Evolutionary conservation across 768 basidiomycete species (phyloP).

Genomic region (Mycena albidolilacea): DNA sequence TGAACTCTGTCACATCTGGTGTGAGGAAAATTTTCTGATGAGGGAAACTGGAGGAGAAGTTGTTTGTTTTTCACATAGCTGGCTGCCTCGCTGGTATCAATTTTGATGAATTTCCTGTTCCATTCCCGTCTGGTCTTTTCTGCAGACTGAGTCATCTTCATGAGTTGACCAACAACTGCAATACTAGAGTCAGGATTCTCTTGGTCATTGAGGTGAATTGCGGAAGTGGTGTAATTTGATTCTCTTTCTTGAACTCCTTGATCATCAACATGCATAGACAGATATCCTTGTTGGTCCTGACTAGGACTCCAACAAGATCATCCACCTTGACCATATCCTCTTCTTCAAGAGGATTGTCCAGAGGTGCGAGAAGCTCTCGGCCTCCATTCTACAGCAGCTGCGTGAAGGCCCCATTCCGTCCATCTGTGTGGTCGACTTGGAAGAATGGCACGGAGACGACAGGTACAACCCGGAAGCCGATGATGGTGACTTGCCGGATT

Average conservation of each 20-base stretch:
- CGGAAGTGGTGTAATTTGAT: not conserved
- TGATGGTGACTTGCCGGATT: too few species aligned
- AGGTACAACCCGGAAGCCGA: too few species aligned
- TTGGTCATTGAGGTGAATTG: conserved; percentile 17
- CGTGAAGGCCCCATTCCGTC: too few species aligned
- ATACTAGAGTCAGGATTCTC: conserved; percentile 8
- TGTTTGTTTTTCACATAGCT: conserved; percentile 14
- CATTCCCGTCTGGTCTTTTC: conserved; percentile 16
- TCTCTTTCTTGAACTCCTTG: conserved; percentile 11
- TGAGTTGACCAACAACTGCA: conserved; percentile 16
- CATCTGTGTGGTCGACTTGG: too few species aligned
- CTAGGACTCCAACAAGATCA: conserved; percentile 11
- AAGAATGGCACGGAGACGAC: too few species aligned
- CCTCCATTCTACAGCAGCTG: too few species aligned
- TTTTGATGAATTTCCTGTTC: conserved; percentile 11
- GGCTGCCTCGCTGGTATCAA: conserved; percentile 7
- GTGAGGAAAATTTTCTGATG: conserved; percentile 11
- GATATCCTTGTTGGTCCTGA: not conserved
- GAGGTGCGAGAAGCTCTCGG: too few species aligned
- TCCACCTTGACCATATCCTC: conserved; percentile 19
- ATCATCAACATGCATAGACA: not conserved
- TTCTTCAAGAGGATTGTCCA: conserved; percentile 4
- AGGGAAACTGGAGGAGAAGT: conserved; percentile 14
- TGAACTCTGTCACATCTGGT: conserved; percentile 13
- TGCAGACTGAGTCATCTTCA: conserved; percentile 26